Base-by-base conservation (phyloP, 345 rosid species). In the Heritiera fomes region DNA sequence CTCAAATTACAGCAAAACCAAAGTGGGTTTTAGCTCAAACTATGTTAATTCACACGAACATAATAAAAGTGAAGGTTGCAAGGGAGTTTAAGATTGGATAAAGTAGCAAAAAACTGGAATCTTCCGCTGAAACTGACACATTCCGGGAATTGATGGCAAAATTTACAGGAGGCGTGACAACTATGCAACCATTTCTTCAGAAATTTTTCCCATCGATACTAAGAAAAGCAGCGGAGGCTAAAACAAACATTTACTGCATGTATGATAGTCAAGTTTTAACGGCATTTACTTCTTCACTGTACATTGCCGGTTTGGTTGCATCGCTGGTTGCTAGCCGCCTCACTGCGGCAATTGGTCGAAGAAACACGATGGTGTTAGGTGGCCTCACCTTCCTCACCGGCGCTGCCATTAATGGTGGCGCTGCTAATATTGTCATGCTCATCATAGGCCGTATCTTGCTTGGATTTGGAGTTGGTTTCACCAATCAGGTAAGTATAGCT, bases 401-500 rank as follows among this genome's bases (percentile, higher is more conserved):
- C 45, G 90, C 90, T 1, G 88, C 92, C 81, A 84, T 93, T 77
- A 95, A 92, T 20, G 97, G 91, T 2, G 91, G 88, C 4, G 98
- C 97, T 34, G 88, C 58, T 46, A 91, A 89, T 56, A 38, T 89
- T 2, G 84, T 85, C 55, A 93, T 93, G 98, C 97, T 95, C 82
- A 86, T 95, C 79, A 49, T 90, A 2, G 98, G 98, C 59, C 94
- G 97, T 28, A 79, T 95, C 68, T 84, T 93, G 84, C 95, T 95
- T 15, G 98, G 98, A 62, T 86, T 91, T 70, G 98, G 98, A 28
- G 94, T 95, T 74, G 98, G 98, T 64, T 95, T 95, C 86, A 91
- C 98, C 30, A 93, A 89, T 82, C 94, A 93, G 90, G 97, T 91
- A 74, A 28, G 4, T 41, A 8, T 46, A 34, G 45, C 46, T 34